Conservation (phyloP, 2,329 filamentous ascomycete species). For the Penicillium sp. region DNA sequence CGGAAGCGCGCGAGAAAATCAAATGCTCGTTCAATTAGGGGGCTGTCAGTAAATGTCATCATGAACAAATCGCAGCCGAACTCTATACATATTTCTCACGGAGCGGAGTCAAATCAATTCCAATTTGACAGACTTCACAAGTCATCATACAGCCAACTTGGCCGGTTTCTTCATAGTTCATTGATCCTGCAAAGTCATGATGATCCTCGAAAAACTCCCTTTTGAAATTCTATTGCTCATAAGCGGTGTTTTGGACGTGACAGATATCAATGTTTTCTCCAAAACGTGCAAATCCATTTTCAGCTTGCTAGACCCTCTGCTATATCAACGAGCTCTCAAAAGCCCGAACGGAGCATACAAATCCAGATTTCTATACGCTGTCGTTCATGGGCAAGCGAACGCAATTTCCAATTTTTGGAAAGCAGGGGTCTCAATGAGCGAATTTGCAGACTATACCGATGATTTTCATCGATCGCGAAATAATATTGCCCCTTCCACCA, state of each 20-base stretch:
- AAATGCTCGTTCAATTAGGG: too few species aligned
- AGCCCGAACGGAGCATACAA: not conserved
- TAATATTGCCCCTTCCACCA: not conserved
- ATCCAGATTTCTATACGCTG: constrained; percentile 1
- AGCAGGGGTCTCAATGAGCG: not conserved
- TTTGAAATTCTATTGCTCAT: not conserved
- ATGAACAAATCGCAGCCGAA: too few species aligned
- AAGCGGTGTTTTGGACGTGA: not conserved
- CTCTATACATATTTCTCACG: too few species aligned
- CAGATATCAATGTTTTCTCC: not conserved
- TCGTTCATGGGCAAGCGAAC: not conserved
- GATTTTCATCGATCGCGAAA: not conserved
- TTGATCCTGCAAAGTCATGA: not conserved
- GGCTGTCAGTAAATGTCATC: too few species aligned
- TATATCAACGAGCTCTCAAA: not conserved
- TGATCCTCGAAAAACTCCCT: not conserved
- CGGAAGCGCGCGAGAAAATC: too few species aligned
- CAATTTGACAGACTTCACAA: too few species aligned
- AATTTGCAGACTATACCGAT: not conserved
- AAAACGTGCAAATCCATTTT: not conserved
- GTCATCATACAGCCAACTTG: not conserved
- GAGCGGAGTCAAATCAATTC: too few species aligned
- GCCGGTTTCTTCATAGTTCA: too few species aligned
- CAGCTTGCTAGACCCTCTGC: not conserved
- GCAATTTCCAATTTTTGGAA: constrained; percentile 5